phyloP scores from a whole-genome alignment of 495 filamentous ascomycete genomes.

The Oidiodendron maius region DNA sequence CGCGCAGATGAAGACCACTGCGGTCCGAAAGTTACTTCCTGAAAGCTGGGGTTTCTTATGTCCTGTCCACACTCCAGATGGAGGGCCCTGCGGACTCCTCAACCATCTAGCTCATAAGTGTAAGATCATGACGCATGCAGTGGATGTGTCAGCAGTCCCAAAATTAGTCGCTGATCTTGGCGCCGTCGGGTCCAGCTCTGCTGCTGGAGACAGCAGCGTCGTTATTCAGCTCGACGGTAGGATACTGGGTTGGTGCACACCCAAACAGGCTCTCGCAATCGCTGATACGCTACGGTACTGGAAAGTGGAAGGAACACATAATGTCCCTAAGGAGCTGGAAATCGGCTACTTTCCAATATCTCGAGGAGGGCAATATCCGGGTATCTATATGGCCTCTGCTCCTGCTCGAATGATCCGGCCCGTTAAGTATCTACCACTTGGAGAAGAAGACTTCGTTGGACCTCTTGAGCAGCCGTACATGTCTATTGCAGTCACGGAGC shows the following conservation, averaged over 20 bases:
- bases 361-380: conserved; percentile 86
- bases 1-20: conserved; percentile 93
- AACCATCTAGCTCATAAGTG: conserved; percentile 97
- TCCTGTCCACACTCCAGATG: conserved; percentile 96
- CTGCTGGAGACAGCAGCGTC: conserved; percentile 71
- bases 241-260: conserved; percentile 84
- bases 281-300: conserved; percentile 82
- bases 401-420: conserved; percentile 83
- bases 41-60: conserved; percentile 98
- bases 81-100: conserved; percentile 85
- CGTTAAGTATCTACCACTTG: conserved; percentile 83
- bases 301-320: conserved; percentile 90
- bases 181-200: conserved; percentile 62
- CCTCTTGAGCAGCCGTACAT: conserved; percentile 97
- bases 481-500: conserved; percentile 85
- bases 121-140: conserved; percentile 66
- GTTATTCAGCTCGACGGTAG: conserved; percentile 84
- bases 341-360: conserved; percentile 87
- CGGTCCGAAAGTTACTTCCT: conserved; percentile 88
- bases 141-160: conserved; percentile 69
- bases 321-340: conserved; percentile 79
- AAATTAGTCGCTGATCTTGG: conserved; percentile 70
- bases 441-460: conserved; percentile 80
- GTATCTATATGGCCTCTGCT: conserved; percentile 87
- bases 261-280: conserved; percentile 69